Base-by-base conservation (phyloP, 495 filamentous ascomycete genomes). In the Penicillium chermesinum region DNA sequence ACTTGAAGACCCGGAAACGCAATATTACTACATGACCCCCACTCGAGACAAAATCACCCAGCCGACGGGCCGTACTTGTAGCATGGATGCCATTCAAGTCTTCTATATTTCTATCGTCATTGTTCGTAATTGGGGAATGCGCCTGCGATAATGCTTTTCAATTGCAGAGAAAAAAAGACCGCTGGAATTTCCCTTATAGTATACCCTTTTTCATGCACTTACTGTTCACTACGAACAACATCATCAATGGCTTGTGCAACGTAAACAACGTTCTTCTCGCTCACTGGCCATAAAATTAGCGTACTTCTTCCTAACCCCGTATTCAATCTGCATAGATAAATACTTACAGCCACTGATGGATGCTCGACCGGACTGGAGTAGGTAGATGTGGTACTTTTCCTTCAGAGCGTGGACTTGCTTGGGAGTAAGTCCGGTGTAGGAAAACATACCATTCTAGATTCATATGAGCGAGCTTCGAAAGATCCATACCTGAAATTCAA, bases 391-490 rank as follows among this genome's bases (percentile, higher is more conserved):
- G 61, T 69, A 75, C 49, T 67, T 70, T 27, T 73, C 71, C 59
- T 72, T 72, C 50, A 73, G 58, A 19, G 60, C 61, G 44, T 69
- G 58, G 46, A 73, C 68, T 61, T 76, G 72, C 33, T 66, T 62
- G 20, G 65, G 64, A 35, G 67, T 70, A 2, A 75, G 58, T 35
- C 72, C 72, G 16, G 73, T 77, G 59, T 74, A 74, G 35, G 71
- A 74, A 53, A 78, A 78, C 75, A 78, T 78, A 25, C 75, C 75
- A 43, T 69, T 76, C 71, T 77, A 42, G n/a, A 43, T 25, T 37
- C 39, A 36, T 27, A 52, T 54, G 38, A 56, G 44, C 10, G 36
- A 33, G 25, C 15, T 14, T 27, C 41, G 33, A 20, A 27, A 15
- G 47, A 32, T 1, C 32, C 16, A 27, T 12, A 27, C 17, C 25